Conservation (phyloP, 345 rosid species). For the Citrus maxima region DNA sequence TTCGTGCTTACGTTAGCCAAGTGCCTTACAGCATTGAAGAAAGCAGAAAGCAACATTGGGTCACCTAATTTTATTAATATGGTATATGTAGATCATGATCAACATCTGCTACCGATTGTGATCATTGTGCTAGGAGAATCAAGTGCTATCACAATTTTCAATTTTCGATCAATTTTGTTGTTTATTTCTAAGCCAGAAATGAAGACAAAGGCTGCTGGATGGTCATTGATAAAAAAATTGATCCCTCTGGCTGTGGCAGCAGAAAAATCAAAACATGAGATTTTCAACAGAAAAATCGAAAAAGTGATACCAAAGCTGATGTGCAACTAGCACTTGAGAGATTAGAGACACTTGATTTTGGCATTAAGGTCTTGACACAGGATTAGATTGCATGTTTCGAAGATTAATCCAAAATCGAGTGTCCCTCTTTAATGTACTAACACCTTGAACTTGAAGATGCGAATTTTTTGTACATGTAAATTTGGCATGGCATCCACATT, state of each 20-base stretch:
- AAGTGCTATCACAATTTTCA: constrained; percentile 18
- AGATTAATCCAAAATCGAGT: constrained; percentile 36
- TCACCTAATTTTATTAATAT: constrained; percentile 2
- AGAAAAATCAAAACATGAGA: constrained; percentile 6
- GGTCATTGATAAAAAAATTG: constrained; percentile 39
- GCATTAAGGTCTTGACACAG: constrained; percentile 29
- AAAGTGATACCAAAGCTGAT: constrained; percentile 21
- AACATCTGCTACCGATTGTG: constrained; percentile 15
- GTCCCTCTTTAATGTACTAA: constrained; percentile 30
- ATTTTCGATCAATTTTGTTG: constrained; percentile 39
- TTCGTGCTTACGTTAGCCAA: constrained; percentile 44
- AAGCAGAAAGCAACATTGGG: constrained; percentile 21
- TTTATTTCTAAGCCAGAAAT: constrained; percentile 33
- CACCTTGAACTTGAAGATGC: constrained; percentile 13
- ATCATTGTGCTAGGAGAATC: not conserved
- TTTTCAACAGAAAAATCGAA: constrained; percentile 16
- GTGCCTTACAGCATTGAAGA: constrained; percentile 39
- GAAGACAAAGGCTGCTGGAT: constrained; percentile 29
- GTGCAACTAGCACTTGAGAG: constrained; percentile 10
- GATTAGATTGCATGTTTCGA: constrained; percentile 35
- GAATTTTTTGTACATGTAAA: not conserved
- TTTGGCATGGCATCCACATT: not conserved
- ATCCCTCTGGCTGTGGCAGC: constrained; percentile 14
- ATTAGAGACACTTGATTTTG: constrained; percentile 30
- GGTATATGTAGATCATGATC: constrained; percentile 8